Evolutionary conservation across 805 yeast species (phyloP).

Genomic region (Starmera dryadoides): DNA sequence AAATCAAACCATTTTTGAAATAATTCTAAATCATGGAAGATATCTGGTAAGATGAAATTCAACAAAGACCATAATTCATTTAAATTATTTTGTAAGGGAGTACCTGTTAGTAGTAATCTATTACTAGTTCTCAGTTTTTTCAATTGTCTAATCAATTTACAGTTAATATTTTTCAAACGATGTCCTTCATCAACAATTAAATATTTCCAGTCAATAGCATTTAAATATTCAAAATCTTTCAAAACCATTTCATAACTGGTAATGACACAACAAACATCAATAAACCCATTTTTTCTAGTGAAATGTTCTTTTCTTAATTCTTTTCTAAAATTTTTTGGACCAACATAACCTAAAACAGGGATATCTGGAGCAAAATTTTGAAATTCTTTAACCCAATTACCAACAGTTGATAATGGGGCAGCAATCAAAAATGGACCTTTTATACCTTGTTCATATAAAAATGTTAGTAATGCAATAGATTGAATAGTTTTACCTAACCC

Average conservation of each 20-base stretch:
- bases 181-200: constrained; percentile 95
- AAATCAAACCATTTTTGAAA: constrained; percentile 95
- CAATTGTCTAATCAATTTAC: constrained; percentile 64
- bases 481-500: constrained; percentile 93
- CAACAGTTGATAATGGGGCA: constrained; percentile 78
- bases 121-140: constrained; percentile 62
- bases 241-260: constrained; percentile 81
- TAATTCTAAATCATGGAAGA: constrained; percentile 81
- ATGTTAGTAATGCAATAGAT: constrained; percentile 71
- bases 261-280: constrained; percentile 46
- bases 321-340: constrained; percentile 51
- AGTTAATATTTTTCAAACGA: constrained; percentile 77
- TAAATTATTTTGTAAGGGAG: constrained; percentile 89
- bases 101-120: constrained; percentile 83
- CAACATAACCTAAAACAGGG: constrained; percentile 57
- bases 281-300: constrained; percentile 10
- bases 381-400: constrained; percentile 80
- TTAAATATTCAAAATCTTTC: constrained; percentile 53
- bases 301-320: constrained; percentile 27
- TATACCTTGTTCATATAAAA: constrained; percentile 70
- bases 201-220: constrained; percentile 63
- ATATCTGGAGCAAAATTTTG: constrained; percentile 64
- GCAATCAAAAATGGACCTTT: constrained; percentile 73
- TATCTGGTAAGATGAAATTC: constrained; percentile 88
- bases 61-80: constrained; percentile 88